Evolutionary conservation across 441 rosid species (phyloP), one percentile per base, ranked within the genome.

Genomic region (Corymbia citriodora): DNA sequence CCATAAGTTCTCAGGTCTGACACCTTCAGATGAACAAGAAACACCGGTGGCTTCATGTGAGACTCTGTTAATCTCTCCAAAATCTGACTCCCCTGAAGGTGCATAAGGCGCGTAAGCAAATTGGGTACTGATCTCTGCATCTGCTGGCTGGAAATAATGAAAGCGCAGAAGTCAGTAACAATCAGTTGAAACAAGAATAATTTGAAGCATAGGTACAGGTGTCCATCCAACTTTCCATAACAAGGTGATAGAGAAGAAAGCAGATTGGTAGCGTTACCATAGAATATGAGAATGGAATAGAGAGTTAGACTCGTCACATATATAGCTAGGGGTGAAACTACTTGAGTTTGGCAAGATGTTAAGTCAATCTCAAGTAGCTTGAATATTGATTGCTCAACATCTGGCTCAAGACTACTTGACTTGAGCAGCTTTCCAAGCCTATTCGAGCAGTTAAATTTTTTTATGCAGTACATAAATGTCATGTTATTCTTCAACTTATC

Each of bases 1-100:
- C 99, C 98, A 96, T 49, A 96, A 89, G 89, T 87, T 91, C 55
- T 91, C 92, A 54, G 95, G 89, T 89, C 68, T 92, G 90, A 94
- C 92, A 88, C 93, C 94, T 91, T 93, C 91, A 25, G 92, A 89
- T 36, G 95, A 33, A 82, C 74, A 93, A 21, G 95, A 68, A 79
- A 87, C 87, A 15, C 90, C 89, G 83, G 92, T 87, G 31, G 88
- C 93, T 63, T 93, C 94, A 89, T 96, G 90, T 53, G 94, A 52
- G 59, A 93, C 91, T 88, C 91, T 94, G 48, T 91, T 55, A 53
- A 92, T 91, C 91, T 93, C 97, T 88, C 92, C 95, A 92, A 95
- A 93, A 88, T 90, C 93, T 17, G 93, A 86, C 52, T 95, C 97
- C 87, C 94, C 97, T 36, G 97, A 81, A 88, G 96, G 53, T 49